Conservation (phyloP, 768 basidiomycete genomes). For the Suillus paluster region DNA sequence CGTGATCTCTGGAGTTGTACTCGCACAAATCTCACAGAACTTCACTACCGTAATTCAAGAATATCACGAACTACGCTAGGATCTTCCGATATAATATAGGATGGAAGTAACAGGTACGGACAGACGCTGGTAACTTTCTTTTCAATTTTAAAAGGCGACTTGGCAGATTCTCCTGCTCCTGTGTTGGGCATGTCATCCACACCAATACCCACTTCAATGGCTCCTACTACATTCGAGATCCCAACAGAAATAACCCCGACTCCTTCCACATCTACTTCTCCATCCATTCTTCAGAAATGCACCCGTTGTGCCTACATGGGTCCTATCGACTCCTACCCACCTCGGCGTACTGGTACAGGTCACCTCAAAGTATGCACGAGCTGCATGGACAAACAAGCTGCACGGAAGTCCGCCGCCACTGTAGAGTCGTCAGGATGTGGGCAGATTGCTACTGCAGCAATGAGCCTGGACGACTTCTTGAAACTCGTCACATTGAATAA, state of each 20-base stretch:
- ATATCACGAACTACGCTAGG: not conserved
- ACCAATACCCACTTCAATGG: constrained; percentile 11
- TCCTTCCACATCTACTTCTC: constrained; percentile 11
- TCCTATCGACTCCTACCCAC: constrained; percentile 30
- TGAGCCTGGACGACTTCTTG: constrained; percentile 38
- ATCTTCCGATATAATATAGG: not conserved
- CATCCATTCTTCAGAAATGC: constrained; percentile 30
- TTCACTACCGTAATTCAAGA: constrained; percentile 2
- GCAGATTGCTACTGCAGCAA: constrained; percentile 41
- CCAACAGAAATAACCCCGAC: constrained; percentile 14
- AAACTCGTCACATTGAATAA: constrained; percentile 38
- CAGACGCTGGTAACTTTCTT: not conserved
- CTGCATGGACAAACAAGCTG: constrained; percentile 40
- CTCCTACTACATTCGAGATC: constrained; percentile 27
- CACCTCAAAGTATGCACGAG: constrained; percentile 36
- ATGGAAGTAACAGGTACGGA: constrained; percentile 11
- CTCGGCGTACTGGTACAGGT: constrained; percentile 34
- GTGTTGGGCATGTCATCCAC: constrained; percentile 18
- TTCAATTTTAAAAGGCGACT: not conserved
- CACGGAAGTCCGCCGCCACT: constrained; percentile 36
- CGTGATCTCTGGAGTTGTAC: constrained; percentile 5
- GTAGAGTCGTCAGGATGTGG: constrained; percentile 32
- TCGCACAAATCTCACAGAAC: constrained; percentile 5
- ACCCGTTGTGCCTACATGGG: constrained; percentile 37
- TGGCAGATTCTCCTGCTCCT: constrained; percentile 15